These are phyloP conservation scores for Citeromyces siamensis DNA, from an alignment of 1,139 yeast genomes.

Conservation along the genomic window DNA sequence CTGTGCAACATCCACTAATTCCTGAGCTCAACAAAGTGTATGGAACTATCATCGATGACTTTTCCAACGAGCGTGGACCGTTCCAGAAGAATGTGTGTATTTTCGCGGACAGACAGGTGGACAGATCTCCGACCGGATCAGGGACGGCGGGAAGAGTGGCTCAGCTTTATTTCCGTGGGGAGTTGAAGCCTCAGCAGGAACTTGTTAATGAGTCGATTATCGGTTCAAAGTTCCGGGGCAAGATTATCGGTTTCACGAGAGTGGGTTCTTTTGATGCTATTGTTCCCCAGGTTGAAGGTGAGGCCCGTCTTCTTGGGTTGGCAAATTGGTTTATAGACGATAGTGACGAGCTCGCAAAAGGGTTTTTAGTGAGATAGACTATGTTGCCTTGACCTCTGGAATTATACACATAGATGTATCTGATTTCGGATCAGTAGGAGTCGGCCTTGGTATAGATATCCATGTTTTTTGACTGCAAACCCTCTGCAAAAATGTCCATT, in stretches of 20 bases:
- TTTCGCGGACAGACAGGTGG: constrained; percentile 15
- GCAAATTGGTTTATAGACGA: constrained; percentile 14
- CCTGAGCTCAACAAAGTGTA: constrained; percentile 4
- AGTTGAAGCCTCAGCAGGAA: constrained; percentile 5
- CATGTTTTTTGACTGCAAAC: too few relatives aligned
- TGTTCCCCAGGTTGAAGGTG: constrained; percentile 14
- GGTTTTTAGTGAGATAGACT: constrained; percentile 9
- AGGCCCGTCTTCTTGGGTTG: constrained; percentile 13
- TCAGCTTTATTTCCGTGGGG: constrained; percentile 11
- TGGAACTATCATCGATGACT: constrained; percentile 8
- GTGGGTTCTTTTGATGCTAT: constrained; percentile 12
- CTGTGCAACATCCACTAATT: constrained; percentile 5
- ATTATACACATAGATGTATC: not conserved
- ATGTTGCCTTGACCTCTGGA: not conserved
- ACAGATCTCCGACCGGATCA: constrained; percentile 17
- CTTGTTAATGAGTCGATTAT: constrained; percentile 15
- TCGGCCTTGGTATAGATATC: too few relatives aligned
- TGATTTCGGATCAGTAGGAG: too few relatives aligned
- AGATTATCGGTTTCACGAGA: constrained; percentile 11
- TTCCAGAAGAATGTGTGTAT: constrained; percentile 9
- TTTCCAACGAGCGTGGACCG: constrained; percentile 9
- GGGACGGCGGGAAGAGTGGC: constrained; percentile 17
- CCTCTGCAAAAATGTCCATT: too few relatives aligned
- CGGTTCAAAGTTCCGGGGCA: constrained; percentile 13
- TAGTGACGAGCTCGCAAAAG: constrained; percentile 12